These are phyloP conservation scores for Fusarium brachygibbosum DNA, from an alignment of 2,329 filamentous ascomycete genomes.

Conservation along the genomic window DNA sequence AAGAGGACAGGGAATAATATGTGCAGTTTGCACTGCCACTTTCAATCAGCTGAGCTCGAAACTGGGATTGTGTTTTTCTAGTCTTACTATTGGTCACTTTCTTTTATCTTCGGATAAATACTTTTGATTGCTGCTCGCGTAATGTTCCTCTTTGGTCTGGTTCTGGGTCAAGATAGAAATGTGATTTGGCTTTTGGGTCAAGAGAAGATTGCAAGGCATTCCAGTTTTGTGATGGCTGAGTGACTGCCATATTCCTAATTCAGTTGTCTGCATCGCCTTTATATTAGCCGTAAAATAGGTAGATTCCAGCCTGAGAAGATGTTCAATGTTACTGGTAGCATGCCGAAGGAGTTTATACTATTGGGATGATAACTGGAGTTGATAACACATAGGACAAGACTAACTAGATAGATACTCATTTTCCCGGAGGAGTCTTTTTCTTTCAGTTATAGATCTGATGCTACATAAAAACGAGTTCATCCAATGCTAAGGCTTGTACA, in stretches of 20 bases:
- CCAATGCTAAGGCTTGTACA: fast-evolving
- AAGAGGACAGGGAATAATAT: neutral
- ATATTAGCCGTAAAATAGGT: no score
- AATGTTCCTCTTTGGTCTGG: neutral
- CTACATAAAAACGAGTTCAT: neutral
- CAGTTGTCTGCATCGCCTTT: neutral
- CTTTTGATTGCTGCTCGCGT: neutral
- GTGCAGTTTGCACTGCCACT: slow-evolving; percentile 23
- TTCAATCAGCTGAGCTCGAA: neutral
- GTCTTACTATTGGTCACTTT: neutral
- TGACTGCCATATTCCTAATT: neutral
- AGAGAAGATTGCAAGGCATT: neutral
- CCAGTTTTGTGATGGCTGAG: neutral
- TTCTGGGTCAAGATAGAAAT: neutral
- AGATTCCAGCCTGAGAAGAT: neutral
- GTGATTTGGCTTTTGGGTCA: neutral
- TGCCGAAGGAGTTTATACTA: neutral
- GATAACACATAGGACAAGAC: no score
- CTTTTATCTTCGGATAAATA: neutral
- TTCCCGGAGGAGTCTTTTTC: no score
- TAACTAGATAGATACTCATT: no score
- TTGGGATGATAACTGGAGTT: neutral
- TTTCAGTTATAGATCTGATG: neutral
- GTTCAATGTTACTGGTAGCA: neutral
- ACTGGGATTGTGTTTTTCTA: neutral